phyloP scores from a whole-genome alignment of 2,329 filamentous ascomycete species.

The Sporothrix humicola region DNA sequence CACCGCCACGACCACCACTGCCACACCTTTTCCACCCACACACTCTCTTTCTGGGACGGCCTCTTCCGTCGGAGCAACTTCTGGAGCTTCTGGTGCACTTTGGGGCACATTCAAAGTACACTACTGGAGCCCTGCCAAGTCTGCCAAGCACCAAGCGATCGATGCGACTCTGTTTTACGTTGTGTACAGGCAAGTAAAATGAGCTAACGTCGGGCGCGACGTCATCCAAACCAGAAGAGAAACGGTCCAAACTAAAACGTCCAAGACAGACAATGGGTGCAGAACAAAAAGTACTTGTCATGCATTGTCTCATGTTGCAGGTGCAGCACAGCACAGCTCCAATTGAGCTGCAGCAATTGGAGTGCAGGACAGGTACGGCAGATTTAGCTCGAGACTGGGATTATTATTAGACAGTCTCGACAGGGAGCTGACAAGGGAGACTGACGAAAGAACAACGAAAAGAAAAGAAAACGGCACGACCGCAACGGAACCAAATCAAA shows the following conservation, averaged over 20 bases:
- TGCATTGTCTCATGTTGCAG: background rate
- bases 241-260: background rate
- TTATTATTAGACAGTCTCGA: background rate
- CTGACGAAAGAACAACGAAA: background rate
- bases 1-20: background rate
- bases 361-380: too few species aligned
- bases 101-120: too few species aligned
- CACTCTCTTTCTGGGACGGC: too few species aligned
- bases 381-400: background rate
- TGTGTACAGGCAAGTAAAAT: background rate
- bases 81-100: too few species aligned
- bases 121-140: too few species aligned
- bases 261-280: too few species aligned
- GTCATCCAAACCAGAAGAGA: background rate
- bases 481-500: background rate
- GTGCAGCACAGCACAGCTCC: too few species aligned
- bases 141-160: background rate
- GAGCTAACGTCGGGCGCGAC: slow-evolving; percentile 4
- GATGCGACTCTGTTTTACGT: too few species aligned
- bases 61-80: background rate
- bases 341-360: too few species aligned
- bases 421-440: background rate
- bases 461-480: background rate
- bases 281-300: background rate
- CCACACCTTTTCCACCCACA: too few species aligned